Base-by-base conservation (phyloP, 108 stramenopile species). In the Skeletonema marinoi region DNA sequence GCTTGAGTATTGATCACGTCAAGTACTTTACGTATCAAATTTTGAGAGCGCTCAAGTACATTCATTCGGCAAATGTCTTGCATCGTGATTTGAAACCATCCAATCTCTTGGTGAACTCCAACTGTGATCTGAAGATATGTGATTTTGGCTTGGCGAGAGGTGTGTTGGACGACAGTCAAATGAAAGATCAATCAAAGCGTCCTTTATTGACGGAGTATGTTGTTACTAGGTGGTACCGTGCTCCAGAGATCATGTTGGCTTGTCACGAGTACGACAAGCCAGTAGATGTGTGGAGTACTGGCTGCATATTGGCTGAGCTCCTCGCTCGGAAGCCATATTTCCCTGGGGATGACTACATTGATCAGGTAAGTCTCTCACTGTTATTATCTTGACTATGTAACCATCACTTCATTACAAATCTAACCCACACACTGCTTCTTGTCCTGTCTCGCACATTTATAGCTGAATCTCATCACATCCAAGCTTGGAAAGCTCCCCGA, bases 211-310 rank as follows among this genome's bases (percentile, higher is more conserved):
- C 95, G 14, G 97, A 97, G 67, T 97, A 97, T 77, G 97, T 99
- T 25, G 96, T 98, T 16, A 98, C 98, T 1, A 82, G 99, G 50
- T 99, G 99, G 99, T 99, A 99, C 62, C 91, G 99, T 29, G 98
- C 99, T 8, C 99, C 98, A 50, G 99, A 99, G 86, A 98, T 99
- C 71, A 99, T 99, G 99, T 86, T 99, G 64, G 96, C 98, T 3
- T 98, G 97, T 78, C 98, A 98, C 65, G 96, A 99, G 68, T 99
- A 99, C 82, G 96, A 97, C 56, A 96, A 95, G 80, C 97, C 98
- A 32, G 96, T 99, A 59, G 97, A 97, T 81, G 66, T 98, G 42
- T 97, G 97, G 97, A 91, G 88, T 78, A 98, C 98, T 8, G 99
- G 99, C 6, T 99, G 99, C 76, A 98, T 99, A 67, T 98, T 99